phyloP scores from a whole-genome alignment of 1,139 yeast genomes.

The Groenewaldozyma sp. region DNA sequence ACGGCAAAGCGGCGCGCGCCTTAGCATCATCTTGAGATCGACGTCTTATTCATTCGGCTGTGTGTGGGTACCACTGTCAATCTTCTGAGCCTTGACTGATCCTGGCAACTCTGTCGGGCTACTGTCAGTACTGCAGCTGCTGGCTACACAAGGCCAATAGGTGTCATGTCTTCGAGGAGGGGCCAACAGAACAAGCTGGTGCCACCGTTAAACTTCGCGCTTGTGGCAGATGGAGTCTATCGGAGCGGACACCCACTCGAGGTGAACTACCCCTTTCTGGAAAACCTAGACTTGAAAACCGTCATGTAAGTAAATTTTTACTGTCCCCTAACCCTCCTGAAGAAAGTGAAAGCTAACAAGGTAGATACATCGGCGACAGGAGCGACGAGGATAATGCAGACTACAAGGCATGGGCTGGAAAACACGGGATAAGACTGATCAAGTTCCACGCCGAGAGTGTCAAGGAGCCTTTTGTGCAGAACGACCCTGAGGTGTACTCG shows the following conservation, averaged over 20 bases:
- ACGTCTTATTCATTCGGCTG: no score
- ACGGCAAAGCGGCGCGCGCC: no score
- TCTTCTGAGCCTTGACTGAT: no score
- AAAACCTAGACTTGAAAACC: slow-evolving; percentile 61
- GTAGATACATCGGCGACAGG: slow-evolving; percentile 48
- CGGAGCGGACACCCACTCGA: slow-evolving; percentile 93
- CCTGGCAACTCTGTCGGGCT: no score
- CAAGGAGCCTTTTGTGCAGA: slow-evolving; percentile 61
- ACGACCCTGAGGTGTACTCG: slow-evolving; percentile 48
- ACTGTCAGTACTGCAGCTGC: no score
- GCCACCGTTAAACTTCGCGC: slow-evolving; percentile 86
- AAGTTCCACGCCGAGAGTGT: slow-evolving; percentile 60
- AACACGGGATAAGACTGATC: slow-evolving; percentile 48
- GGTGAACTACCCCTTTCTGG: slow-evolving; percentile 67
- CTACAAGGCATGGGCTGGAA: slow-evolving; percentile 57
- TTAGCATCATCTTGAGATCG: no score
- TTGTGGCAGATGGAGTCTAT: slow-evolving; percentile 80
- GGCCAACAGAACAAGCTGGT: slow-evolving; percentile 32
- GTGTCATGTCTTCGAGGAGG: background rate
- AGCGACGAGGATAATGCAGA: slow-evolving; percentile 46
- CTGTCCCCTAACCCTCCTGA: no score
- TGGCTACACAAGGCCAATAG: no score
- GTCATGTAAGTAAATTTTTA: slow-evolving; percentile 65
- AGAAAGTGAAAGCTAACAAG: background rate
- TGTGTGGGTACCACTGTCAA: no score